phyloP scores from a whole-genome alignment of 2,329 filamentous ascomycete genomes.

The Aureobasidium sp. region DNA sequence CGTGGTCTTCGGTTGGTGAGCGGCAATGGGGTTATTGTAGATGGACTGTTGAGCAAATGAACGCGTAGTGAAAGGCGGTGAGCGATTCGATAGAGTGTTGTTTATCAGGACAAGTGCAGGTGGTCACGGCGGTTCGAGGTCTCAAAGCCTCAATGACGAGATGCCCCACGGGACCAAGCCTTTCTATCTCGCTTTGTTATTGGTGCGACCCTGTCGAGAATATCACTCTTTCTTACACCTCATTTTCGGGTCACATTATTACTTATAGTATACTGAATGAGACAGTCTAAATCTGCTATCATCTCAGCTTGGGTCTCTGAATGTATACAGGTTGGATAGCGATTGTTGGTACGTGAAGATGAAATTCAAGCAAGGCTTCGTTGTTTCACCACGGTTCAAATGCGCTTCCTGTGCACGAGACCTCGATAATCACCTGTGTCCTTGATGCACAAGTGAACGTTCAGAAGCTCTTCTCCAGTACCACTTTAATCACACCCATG shows the following conservation, averaged over 20 bases:
- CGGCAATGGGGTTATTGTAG: background rate
- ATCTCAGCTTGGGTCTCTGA: background rate
- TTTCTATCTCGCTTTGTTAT: constrained; percentile 6
- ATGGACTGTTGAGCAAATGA: background rate
- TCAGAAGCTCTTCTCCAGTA: too few relatives aligned
- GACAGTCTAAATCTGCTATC: background rate
- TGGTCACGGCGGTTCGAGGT: constrained; percentile 9
- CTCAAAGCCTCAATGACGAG: constrained; percentile 7
- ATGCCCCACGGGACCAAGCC: constrained; percentile 9
- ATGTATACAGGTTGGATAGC: too few relatives aligned
- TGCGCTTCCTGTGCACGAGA: background rate
- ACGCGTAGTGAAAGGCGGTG: constrained; percentile 2
- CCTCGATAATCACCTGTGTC: too few relatives aligned
- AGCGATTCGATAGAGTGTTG: background rate
- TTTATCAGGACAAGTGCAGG: constrained; percentile 6
- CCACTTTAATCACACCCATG: too few relatives aligned
- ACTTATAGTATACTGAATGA: background rate
- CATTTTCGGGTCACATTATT: background rate
- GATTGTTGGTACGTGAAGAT: too few relatives aligned
- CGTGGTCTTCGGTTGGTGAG: background rate
- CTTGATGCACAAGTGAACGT: too few relatives aligned
- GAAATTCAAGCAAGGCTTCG: too few relatives aligned
- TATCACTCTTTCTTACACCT: background rate
- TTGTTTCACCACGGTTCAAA: background rate
- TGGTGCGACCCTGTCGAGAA: background rate